Percentiles rank a stretch among this genome's conserved stretches.
phyloP scores from a whole-genome alignment of 2,329 filamentous ascomycete species.

The Mariannaea elegans region DNA sequence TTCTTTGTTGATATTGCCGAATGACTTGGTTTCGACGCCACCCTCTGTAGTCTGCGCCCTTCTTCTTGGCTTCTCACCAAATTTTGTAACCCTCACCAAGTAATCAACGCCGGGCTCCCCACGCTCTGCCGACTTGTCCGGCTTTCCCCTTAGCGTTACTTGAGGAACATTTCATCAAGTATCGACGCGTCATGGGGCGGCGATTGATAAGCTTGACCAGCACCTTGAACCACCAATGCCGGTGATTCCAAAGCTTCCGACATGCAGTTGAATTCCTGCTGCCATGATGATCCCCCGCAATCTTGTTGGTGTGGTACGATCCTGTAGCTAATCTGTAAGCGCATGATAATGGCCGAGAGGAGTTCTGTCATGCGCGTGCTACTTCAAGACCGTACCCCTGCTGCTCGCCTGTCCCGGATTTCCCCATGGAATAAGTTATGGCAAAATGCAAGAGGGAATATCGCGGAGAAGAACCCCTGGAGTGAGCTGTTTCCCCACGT shows the following conservation, averaged over 20 bases:
- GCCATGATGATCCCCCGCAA: constrained; percentile 1
- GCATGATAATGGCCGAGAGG: background rate
- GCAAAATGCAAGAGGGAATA: background rate
- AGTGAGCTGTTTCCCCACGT: background rate
- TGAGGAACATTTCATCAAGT: background rate
- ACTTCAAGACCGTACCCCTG: background rate
- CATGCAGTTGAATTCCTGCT: background rate
- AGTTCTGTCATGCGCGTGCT: background rate
- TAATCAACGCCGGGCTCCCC: background rate
- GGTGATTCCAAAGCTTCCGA: background rate
- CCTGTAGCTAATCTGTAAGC: constrained; percentile 1
- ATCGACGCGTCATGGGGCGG: constrained; percentile 13
- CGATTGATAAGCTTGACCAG: background rate
- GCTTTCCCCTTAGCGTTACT: background rate
- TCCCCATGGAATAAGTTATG: background rate
- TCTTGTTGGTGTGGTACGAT: background rate
- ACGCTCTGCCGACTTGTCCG: background rate
- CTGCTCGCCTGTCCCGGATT: background rate
- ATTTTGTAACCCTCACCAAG: constrained; percentile 1
- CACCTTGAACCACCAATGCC: background rate
- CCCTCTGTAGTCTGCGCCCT: background rate
- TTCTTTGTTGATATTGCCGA: background rate
- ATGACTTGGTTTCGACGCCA: constrained; percentile 41
- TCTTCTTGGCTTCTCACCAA: background rate
- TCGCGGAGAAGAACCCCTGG: background rate